phyloP scores from a whole-genome alignment of 345 rosid species.

The Pugionium cornutum region DNA sequence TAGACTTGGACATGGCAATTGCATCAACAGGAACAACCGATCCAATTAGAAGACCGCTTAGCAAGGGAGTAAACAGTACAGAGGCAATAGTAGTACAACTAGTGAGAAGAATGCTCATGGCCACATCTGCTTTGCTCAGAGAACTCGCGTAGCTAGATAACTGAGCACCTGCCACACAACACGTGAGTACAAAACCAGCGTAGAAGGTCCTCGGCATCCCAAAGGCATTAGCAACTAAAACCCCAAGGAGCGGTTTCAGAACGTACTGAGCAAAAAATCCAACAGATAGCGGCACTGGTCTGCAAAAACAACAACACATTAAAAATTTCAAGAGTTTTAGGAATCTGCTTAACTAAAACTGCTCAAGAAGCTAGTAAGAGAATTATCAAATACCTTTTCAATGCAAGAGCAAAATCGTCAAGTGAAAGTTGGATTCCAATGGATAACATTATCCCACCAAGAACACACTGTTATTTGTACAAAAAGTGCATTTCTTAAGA shows the following conservation, averaged over 20 bases:
- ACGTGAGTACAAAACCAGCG: conserved; percentile 75
- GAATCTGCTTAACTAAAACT: background rate
- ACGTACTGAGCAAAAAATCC: conserved; percentile 76
- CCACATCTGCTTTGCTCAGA: conserved; percentile 66
- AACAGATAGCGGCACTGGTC: conserved; percentile 81
- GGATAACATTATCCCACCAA: conserved; percentile 93
- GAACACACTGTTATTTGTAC: too few species aligned
- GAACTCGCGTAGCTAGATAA: conserved; percentile 53
- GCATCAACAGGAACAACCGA: conserved; percentile 94
- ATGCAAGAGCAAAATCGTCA: conserved; percentile 83
- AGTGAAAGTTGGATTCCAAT: conserved; percentile 88
- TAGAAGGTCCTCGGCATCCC: conserved; percentile 70
- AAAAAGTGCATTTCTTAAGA: too few species aligned
- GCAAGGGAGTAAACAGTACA: conserved; percentile 48
- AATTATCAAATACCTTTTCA: conserved; percentile 55
- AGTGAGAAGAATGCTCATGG: conserved; percentile 88
- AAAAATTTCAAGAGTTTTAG: background rate
- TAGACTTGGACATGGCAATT: conserved; percentile 93
- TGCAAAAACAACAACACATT: conserved; percentile 36
- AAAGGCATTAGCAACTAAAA: conserved; percentile 72
- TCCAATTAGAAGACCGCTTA: conserved; percentile 61
- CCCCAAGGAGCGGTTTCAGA: conserved; percentile 78
- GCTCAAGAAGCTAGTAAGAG: background rate
- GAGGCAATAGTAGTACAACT: conserved; percentile 82
- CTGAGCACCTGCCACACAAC: conserved; percentile 96